Evolutionary conservation across 352 stramenopile genomes (phyloP).

Genomic region (Sclerospora graminicola): DNA sequence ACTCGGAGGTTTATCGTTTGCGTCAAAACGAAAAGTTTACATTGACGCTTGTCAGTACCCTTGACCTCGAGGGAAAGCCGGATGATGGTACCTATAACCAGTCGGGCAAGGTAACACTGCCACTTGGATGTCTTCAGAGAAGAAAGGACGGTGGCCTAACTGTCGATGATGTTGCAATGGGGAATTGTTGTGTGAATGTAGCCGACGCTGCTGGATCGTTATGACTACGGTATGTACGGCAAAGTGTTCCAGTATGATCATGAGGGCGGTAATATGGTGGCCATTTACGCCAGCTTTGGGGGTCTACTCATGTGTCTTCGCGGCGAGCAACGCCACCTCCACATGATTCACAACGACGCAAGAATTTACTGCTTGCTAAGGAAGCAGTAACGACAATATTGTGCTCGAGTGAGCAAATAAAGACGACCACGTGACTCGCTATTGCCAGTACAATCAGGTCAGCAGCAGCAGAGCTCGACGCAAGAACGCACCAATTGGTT

Average conservation of each 20-base stretch:
- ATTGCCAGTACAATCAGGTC: too few relatives aligned
- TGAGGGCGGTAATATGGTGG: conserved; percentile 88
- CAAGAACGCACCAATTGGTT: too few relatives aligned
- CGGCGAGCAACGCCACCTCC: conserved; percentile 93
- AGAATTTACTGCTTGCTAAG: conserved; percentile 90
- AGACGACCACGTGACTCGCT: too few relatives aligned
- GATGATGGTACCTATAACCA: conserved; percentile 93
- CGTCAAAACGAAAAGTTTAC: conserved; percentile 95
- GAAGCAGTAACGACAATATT: conserved; percentile 54
- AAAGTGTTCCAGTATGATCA: conserved; percentile 97
- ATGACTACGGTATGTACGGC: conserved; percentile 99
- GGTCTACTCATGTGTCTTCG: conserved; percentile 96
- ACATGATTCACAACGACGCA: conserved; percentile 95
- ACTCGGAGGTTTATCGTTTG: conserved; percentile 95
- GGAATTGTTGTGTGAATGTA: conserved; percentile 6
- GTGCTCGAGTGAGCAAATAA: not conserved
- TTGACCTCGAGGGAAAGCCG: conserved; percentile 94
- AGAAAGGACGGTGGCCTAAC: not conserved
- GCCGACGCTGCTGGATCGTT: conserved; percentile 93
- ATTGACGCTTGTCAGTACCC: conserved; percentile 91
- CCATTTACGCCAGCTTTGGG: conserved; percentile 94
- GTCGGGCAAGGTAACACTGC: conserved; percentile 62
- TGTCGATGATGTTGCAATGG: too few relatives aligned
- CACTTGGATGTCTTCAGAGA: not conserved
- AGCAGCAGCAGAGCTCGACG: too few relatives aligned